Base-by-base conservation (phyloP, 345 rosid species). In the Rhodomyrtus tomentosa region DNA sequence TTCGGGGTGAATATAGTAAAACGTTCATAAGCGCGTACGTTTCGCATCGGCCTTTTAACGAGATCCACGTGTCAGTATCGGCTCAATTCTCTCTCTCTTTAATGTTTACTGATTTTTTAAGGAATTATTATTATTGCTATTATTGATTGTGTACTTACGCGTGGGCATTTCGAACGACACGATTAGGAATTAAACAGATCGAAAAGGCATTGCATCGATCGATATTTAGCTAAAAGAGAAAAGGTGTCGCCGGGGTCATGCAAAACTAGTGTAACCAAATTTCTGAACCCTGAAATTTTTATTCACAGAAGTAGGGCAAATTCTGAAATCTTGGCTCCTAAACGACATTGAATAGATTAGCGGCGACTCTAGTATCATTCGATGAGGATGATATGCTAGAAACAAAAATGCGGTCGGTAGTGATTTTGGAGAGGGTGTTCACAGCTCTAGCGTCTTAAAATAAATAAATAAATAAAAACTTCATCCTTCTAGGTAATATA, bases 201-300 rank as follows among this genome's bases (percentile, higher is more conserved):
- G 2, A 14, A 16, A 15, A 15, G 16, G 38, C 16, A 22, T 62
- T 32, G 42, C 42, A 14, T 32, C 42, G 7, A 62, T 29, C 11
- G 2, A 62, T 32, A 8, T 62, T 62, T 20, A 36, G 76, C 45
- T 36, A 32, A 68, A 36, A 32, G 40, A 36, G 11, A 3, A 68
- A 68, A 32, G 45, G 76, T 32, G 20, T 20, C 1, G 13, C 4
- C 8, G 0, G 45, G 3, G 3, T 32, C 36, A 68, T 12, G 3
- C 9, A 36, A 68, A 68, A 68, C 13, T 18, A 8, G 45, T 18
- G 24, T 32, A 18, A 18, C 5, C 76, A 68, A 68, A 62, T 15
- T 1, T 22, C 18, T 5, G 0, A 7, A 32, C 3, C 10, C 0
- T 0, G 1, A 62, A 32, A 59, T 59, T 10, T 29, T 3, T 1